Evolutionary conservation across 306 rosid species (phyloP).

Genomic region (Boehmeria nivea): DNA sequence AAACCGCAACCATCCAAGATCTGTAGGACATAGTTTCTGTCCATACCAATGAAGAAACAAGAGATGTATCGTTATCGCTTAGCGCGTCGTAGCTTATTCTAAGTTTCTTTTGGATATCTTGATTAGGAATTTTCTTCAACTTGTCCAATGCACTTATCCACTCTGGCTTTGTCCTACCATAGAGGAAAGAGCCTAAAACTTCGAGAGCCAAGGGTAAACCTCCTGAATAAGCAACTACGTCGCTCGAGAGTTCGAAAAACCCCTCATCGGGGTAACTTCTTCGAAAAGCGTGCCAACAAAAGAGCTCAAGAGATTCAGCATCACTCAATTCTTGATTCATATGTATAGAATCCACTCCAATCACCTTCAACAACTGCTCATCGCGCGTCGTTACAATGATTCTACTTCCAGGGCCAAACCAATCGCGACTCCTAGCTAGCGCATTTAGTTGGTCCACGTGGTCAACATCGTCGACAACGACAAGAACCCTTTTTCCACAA

Average conservation of each 20-base stretch:
- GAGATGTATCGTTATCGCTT: constrained; percentile 6
- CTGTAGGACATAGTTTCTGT: background rate
- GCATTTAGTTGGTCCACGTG: constrained; percentile 10
- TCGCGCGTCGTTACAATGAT: constrained; percentile 11
- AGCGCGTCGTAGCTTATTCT: constrained; percentile 1
- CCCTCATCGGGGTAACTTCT: background rate
- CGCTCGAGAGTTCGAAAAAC: background rate
- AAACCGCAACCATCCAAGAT: constrained; percentile 2
- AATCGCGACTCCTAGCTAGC: background rate
- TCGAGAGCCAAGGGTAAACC: constrained; percentile 11
- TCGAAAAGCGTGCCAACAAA: constrained; percentile 15
- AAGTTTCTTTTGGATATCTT: constrained; percentile 6
- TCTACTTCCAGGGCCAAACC: constrained; percentile 19
- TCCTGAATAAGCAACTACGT: background rate
- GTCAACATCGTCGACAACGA: constrained; percentile 12
- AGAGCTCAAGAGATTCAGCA: constrained; percentile 16
- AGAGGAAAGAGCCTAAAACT: constrained; percentile 6
- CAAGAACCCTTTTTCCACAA: background rate
- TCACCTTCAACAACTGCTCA: background rate
- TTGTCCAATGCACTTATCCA: constrained; percentile 8
- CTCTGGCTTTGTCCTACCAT: background rate
- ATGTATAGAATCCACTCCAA: background rate
- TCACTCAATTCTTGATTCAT: background rate
- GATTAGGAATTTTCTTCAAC: background rate
- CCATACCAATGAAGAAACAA: constrained; percentile 14